Evolutionary conservation across 371 early-diverging fungal genomes (phyloP).

Genomic region (Catenaria anguillulae): DNA sequence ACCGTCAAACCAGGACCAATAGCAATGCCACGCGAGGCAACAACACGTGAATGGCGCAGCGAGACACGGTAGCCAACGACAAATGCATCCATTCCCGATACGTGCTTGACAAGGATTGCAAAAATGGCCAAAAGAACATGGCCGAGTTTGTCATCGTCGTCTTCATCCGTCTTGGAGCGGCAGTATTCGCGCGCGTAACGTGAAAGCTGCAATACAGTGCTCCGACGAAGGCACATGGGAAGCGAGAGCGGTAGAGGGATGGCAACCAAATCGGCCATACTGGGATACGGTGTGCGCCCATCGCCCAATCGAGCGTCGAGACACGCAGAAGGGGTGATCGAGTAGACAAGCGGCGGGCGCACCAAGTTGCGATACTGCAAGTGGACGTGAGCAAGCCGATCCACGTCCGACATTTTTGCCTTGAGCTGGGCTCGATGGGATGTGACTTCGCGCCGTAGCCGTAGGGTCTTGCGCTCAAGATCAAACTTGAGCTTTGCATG

Average conservation of each 20-base stretch:
- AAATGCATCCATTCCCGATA: conserved; percentile 25
- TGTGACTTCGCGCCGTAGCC: conserved; percentile 14
- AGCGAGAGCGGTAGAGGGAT: not conserved
- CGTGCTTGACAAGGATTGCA: conserved; percentile 29
- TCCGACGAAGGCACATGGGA: not conserved
- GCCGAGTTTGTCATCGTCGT: not conserved
- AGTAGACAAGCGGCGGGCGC: not conserved
- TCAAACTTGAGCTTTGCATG: conserved; percentile 26
- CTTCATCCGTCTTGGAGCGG: not conserved
- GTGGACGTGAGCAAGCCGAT: not conserved
- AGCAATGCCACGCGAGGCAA: conserved; percentile 4
- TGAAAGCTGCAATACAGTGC: not conserved
- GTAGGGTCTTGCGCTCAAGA: conserved; percentile 27
- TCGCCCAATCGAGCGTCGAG: not conserved
- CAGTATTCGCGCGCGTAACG: conserved; percentile 4
- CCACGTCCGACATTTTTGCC: not conserved
- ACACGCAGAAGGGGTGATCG: not conserved
- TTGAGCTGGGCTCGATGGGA: not conserved
- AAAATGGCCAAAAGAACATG: conserved; percentile 10
- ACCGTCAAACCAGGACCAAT: conserved; percentile 24
- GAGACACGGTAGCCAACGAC: conserved; percentile 20
- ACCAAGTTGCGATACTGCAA: not conserved
- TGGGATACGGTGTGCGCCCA: not conserved
- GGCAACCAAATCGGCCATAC: not conserved
- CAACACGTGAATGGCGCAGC: conserved; percentile 16